Evolutionary conservation across 257 asterid species (phyloP), one percentile per base, ranked within the genome.

Genomic region (Hygrophila difformis): DNA sequence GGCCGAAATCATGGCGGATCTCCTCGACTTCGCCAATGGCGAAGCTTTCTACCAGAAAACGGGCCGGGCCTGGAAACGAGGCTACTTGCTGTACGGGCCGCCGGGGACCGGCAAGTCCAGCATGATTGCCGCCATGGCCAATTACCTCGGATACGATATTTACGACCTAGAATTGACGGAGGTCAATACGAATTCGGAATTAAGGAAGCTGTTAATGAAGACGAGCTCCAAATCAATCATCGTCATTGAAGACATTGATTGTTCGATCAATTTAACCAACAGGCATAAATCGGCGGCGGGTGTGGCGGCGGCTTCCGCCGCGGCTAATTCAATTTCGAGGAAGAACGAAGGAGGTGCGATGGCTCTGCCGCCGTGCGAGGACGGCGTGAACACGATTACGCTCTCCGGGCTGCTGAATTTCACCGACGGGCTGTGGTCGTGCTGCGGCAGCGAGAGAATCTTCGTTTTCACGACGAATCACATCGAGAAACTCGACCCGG

Each of bases 351-450:
- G 7, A 3, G 29, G 7, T 24, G 29, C 29, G 29, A 7, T 12
- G 23, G 12, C 47, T 4, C 33, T 33, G 14, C 49, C 14, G 2
- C 24, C n/a, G 15, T 15, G 14, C 15, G 18, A 16, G 8, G 15
- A 7, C 47, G 47, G 21, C 47, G 47, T 65, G 57, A 72, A 70
- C 33, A 64, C 81, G n/a, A 72, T 79, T 11, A 79, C 84, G 0
- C 67, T 79, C 6, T 79, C 89, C 0, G 89, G 89, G 28, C 19
- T 79, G 53, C 44, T 79, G 57, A 79, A 79, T 51, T 79, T 79
- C 31, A 79, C 84, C 0, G 88, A 79, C 49, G 88, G 88, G 1
- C 49, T 79, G 44, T 79, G 89, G 89, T 79, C 89, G 0, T 72
- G 89, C 40, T 75, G 84, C 37, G 89, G 89, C 13, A 75, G 79